These are phyloP conservation scores for Diplogelasinospora grovesii DNA, from an alignment of 495 filamentous ascomycete genomes.

Conservation along the genomic window DNA sequence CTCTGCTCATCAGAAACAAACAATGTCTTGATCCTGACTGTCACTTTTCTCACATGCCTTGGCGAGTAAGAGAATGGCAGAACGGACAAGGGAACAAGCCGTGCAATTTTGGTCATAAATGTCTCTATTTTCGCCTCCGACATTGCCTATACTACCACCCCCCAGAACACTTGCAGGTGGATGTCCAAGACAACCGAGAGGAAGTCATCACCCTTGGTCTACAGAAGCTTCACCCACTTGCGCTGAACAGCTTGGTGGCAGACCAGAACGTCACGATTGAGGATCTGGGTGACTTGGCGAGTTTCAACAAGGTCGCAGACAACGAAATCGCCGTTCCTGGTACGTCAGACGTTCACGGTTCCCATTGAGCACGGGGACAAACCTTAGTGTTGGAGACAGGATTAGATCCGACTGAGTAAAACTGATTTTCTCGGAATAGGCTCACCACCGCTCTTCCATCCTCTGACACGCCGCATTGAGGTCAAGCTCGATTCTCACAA, in stretches of 20 bases:
- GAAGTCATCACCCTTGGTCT: neutral
- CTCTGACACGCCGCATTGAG: neutral
- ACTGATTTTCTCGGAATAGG: slow-evolving; percentile 3
- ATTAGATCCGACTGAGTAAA: no score
- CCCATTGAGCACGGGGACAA: no score
- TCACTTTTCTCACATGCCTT: neutral
- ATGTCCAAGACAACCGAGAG: neutral
- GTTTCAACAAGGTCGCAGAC: slow-evolving; percentile 20
- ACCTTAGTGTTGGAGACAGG: no score
- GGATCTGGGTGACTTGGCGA: slow-evolving; percentile 10
- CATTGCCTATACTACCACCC: slow-evolving; percentile 9
- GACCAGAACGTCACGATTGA: slow-evolving; percentile 6
- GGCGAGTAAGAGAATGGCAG: neutral
- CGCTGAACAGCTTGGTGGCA: neutral
- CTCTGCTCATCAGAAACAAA: slow-evolving; percentile 1
- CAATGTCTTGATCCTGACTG: neutral
- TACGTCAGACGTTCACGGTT: slow-evolving; percentile 1
- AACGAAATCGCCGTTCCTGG: slow-evolving; percentile 22
- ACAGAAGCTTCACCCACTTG: neutral
- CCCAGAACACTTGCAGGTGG: neutral
- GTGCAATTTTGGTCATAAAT: slow-evolving; percentile 1
- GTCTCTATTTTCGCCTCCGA: neutral
- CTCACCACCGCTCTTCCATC: slow-evolving; percentile 12
- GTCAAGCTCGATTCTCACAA: slow-evolving; percentile 8
- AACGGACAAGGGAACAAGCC: neutral